Evolutionary conservation across 495 filamentous ascomycete genomes (phyloP).

Genomic region (Chaetomium fimeti): DNA sequence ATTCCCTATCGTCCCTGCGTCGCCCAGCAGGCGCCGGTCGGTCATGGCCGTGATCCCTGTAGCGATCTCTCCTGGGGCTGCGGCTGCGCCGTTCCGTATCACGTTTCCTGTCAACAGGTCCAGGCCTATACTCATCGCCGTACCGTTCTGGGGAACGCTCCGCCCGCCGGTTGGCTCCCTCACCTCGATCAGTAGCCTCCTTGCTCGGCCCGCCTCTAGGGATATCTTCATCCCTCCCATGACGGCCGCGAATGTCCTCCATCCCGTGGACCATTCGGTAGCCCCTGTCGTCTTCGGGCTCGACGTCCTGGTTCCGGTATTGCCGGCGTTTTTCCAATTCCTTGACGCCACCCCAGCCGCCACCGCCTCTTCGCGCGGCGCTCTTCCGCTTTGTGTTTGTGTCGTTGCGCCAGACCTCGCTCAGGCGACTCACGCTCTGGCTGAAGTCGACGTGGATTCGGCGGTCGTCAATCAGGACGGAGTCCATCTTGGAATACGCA

Average conservation of each 20-base stretch:
- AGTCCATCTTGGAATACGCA: slow-evolving; percentile 98
- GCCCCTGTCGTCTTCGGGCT: slow-evolving; percentile 45
- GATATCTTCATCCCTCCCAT: slow-evolving; percentile 33
- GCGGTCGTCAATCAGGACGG: slow-evolving; percentile 92
- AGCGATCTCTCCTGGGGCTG: slow-evolving; percentile 40
- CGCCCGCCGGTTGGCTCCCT: slow-evolving; percentile 17
- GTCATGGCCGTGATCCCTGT: slow-evolving; percentile 30
- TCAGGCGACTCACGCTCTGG: slow-evolving; percentile 87
- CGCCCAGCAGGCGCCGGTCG: slow-evolving; percentile 11
- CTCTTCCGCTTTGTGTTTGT: slow-evolving; percentile 79
- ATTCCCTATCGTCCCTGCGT: slow-evolving; percentile 30
- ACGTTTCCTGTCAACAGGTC: slow-evolving; percentile 25
- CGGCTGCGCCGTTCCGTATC: slow-evolving; percentile 37
- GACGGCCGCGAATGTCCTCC: slow-evolving; percentile 56
- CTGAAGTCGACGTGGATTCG: slow-evolving; percentile 99
- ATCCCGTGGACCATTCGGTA: slow-evolving; percentile 86
- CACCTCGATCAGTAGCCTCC: slow-evolving; percentile 8
- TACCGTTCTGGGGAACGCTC: slow-evolving; percentile 23
- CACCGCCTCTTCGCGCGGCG: slow-evolving; percentile 55
- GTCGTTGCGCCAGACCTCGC: slow-evolving; percentile 83
- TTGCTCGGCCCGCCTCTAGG: slow-evolving; percentile 14
- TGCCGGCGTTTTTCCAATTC: slow-evolving; percentile 86
- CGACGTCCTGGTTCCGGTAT: slow-evolving; percentile 70
- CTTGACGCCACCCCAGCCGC: slow-evolving; percentile 87
- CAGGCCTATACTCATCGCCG: slow-evolving; percentile 14